Evolutionary conservation across 805 yeast species (phyloP).

Genomic region (Saccharomyces eubayanus): DNA sequence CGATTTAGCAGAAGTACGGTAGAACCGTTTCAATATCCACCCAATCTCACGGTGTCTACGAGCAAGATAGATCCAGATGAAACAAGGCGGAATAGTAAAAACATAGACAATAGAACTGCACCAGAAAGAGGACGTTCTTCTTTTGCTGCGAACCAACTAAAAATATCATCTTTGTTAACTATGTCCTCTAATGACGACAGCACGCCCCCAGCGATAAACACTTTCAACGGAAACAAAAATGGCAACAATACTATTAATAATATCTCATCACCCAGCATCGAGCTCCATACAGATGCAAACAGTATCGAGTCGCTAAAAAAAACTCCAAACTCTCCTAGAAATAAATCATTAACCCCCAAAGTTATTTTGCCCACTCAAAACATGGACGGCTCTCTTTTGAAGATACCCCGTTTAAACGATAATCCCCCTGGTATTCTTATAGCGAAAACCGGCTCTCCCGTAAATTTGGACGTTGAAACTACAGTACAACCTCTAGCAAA

Average conservation of each 20-base stretch:
- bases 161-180: slow-evolving; percentile 14
- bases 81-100: background rate
- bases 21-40: background rate
- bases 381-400: slow-evolving; percentile 7
- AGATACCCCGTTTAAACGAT: background rate
- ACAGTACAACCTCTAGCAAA: background rate
- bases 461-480: slow-evolving; percentile 8
- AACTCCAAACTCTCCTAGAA: background rate
- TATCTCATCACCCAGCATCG: background rate
- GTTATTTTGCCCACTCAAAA: slow-evolving; percentile 21
- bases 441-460: slow-evolving; percentile 21
- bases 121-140: background rate
- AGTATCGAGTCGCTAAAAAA: background rate
- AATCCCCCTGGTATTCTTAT: slow-evolving; percentile 11
- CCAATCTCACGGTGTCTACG: slow-evolving; percentile 1
- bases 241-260: background rate
- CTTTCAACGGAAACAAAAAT: background rate
- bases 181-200: background rate
- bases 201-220: background rate
- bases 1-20: background rate
- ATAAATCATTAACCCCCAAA: slow-evolving; percentile 7
- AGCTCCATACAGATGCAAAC: background rate
- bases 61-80: background rate
- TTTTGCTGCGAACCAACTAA: slow-evolving; percentile 5
- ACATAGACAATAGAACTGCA: background rate